Evolutionary conservation across 495 filamentous ascomycete species (phyloP).

Genomic region (Penicillium longicatenatum): DNA sequence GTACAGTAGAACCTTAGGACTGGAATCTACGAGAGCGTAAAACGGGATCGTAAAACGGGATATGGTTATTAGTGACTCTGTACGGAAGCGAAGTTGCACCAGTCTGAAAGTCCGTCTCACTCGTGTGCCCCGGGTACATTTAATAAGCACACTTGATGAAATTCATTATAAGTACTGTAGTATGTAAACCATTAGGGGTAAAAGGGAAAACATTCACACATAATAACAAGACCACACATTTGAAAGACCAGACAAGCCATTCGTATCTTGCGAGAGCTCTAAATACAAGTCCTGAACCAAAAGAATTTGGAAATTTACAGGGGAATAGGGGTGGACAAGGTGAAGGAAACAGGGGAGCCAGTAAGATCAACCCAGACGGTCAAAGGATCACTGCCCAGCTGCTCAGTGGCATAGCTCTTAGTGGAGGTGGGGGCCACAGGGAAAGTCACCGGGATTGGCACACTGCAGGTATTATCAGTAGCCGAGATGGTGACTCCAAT

Average conservation of each 20-base stretch:
- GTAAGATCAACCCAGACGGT: constrained; percentile 60
- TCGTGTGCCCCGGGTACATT: too few relatives aligned
- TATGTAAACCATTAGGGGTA: background rate
- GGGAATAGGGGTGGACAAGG: constrained; percentile 48
- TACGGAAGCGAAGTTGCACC: too few relatives aligned
- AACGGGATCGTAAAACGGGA: too few relatives aligned
- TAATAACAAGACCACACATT: background rate
- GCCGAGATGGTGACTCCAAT: constrained; percentile 54
- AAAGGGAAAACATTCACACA: background rate
- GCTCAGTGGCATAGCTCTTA: constrained; percentile 51
- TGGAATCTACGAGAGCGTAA: too few relatives aligned
- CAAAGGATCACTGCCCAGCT: constrained; percentile 59
- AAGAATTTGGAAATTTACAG: constrained; percentile 13
- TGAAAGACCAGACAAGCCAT: background rate
- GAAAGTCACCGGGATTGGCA: constrained; percentile 59
- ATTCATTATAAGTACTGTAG: background rate
- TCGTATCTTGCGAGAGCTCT: background rate
- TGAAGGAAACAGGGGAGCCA: constrained; percentile 55
- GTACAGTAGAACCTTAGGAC: too few relatives aligned
- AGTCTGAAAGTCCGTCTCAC: too few relatives aligned
- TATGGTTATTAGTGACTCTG: too few relatives aligned
- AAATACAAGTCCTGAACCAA: background rate
- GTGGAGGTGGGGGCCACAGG: constrained; percentile 44
- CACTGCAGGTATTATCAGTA: constrained; percentile 51
- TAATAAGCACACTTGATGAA: background rate